phyloP scores from a whole-genome alignment of 495 filamentous ascomycete species.

The Staphylotrichum longicolle region DNA sequence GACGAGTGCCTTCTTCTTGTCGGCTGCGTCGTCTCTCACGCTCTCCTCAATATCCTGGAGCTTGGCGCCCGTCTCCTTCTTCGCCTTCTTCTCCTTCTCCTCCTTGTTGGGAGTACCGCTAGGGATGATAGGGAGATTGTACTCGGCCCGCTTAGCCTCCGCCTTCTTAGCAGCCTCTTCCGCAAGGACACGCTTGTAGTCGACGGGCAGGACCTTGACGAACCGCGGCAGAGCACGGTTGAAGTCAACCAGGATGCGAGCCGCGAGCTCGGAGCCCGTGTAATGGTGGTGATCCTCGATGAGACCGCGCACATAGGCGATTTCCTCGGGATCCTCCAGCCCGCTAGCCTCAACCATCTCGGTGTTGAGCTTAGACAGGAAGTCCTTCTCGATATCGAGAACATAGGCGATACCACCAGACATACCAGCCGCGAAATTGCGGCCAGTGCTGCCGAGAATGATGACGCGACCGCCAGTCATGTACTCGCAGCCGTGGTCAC shows the following conservation, averaged over 20 bases:
- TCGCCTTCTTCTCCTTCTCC: constrained; percentile 60
- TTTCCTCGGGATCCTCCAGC: constrained; percentile 85
- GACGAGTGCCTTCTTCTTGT: constrained; percentile 94
- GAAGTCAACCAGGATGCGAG: constrained; percentile 95
- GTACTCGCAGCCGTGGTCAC: constrained; percentile 98
- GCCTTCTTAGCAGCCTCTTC: constrained; percentile 85
- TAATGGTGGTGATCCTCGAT: constrained; percentile 99
- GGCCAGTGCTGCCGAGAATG: constrained; percentile 87
- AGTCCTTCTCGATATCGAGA: constrained; percentile 88
- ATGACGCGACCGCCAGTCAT: constrained; percentile 98
- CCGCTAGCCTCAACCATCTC: constrained; percentile 96
- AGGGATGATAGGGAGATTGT: constrained; percentile 75
- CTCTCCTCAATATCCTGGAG: constrained; percentile 96
- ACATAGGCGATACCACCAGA: constrained; percentile 98
- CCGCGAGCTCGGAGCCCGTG: constrained; percentile 95
- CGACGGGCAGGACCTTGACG: constrained; percentile 90
- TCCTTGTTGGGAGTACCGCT: constrained; percentile 57
- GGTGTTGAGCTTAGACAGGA: constrained; percentile 90
- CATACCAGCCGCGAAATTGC: constrained; percentile 99
- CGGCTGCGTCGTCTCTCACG: constrained; percentile 75
- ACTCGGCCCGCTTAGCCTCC: constrained; percentile 77
- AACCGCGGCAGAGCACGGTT: constrained; percentile 88
- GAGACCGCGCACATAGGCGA: constrained; percentile 88
- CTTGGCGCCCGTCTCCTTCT: constrained; percentile 72
- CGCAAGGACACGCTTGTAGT: constrained; percentile 92